Base-by-base conservation (phyloP, 78 protist genomes). In the Chrysochromulina parva region DNA sequence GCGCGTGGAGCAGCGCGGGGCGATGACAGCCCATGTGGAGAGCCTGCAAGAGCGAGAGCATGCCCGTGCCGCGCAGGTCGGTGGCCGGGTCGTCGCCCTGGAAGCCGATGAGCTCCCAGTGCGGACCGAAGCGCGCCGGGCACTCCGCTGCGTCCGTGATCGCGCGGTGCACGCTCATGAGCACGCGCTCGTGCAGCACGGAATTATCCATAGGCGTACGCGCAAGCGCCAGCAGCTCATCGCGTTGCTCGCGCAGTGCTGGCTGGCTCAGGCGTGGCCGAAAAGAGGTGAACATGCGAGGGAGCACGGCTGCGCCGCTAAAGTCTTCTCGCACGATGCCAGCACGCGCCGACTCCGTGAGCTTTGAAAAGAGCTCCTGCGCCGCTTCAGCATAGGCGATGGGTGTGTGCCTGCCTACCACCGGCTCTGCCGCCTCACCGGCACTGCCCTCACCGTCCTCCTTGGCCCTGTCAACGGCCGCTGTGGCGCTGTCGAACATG, bases 11-110 rank as follows among this genome's bases (percentile, higher is more conserved):
- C 74, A 67, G 74, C 50, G 53, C 26, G 9, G 28, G 26, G n/a
- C 81, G 6, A 5, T 22, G 50, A 13, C 19, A 16, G 22, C 7
- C 81, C 24, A 73, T 4, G 81, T 73, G 55, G 7, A 66, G 73
- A 7, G 14, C 60, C 53, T 76, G 54, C 16, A 76, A 38, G 48
- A 76, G 57, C 5, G 85, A 47, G 22, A 69, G 84, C 28, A 88
- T 26, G 66, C 74, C 80, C 54, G 24, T 76, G 59, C 91, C 91
- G n/a, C 91, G 74, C 82, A 88, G 50, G 62, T 88, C 91, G 17
- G 91, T 88, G 50, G 91, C 91, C 26, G 91, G 91, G 53, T 88
- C 91, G 16, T 4, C 6, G 66, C 91, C 91, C 80, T 88, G 91
- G 66, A 88, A 88, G 22, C 91, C 91, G 66, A 88, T 6, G 52